Conservation (phyloP, 2,329 filamentous ascomycete species). For the Ophiocordyceps polyrhachis-furcata region DNA sequence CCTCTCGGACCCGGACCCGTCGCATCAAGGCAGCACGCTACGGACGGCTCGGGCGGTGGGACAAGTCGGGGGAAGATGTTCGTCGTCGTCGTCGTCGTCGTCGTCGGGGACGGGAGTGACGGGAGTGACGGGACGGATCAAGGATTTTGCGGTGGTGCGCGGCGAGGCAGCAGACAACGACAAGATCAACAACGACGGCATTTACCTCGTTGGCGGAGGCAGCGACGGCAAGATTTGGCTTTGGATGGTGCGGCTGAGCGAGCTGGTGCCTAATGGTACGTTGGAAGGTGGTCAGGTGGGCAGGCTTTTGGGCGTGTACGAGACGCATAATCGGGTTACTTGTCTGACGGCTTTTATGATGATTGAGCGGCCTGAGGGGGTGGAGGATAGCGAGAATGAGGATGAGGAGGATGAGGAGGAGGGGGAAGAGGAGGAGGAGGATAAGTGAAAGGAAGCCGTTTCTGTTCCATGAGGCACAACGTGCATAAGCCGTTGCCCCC, state of each 20-base stretch:
- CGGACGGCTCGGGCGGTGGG: constrained; percentile 48
- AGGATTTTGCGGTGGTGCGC: constrained; percentile 61
- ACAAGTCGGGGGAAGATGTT: constrained; percentile 58
- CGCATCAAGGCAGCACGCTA: constrained; percentile 13
- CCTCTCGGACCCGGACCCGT: constrained; percentile 10
- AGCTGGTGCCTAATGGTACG: constrained; percentile 17
- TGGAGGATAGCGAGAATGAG: constrained; percentile 38
- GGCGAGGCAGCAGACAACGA: constrained; percentile 9
- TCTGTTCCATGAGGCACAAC: background rate
- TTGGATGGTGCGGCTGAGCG: constrained; percentile 40
- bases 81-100: constrained; percentile 16
- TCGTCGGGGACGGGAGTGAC: constrained; percentile 30
- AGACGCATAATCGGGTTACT: constrained; percentile 77
- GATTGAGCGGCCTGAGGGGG: constrained; percentile 45
- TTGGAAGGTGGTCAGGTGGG: constrained; percentile 28
- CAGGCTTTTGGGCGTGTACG: constrained; percentile 54
- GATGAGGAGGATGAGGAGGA: constrained; percentile 23
- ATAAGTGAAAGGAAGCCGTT: background rate
- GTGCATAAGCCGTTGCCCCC: too few relatives aligned
- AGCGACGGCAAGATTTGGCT: constrained; percentile 75
- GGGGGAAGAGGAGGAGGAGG: constrained; percentile 19
- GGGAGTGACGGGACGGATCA: constrained; percentile 54
- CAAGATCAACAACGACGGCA: constrained; percentile 11
- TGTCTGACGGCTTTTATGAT: constrained; percentile 77
- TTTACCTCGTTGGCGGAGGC: constrained; percentile 52